A percentile compares a stretch with the other conserved stretches of the same genome.
Conservation (phyloP, 805 yeast species). For the Pichia heedii region DNA sequence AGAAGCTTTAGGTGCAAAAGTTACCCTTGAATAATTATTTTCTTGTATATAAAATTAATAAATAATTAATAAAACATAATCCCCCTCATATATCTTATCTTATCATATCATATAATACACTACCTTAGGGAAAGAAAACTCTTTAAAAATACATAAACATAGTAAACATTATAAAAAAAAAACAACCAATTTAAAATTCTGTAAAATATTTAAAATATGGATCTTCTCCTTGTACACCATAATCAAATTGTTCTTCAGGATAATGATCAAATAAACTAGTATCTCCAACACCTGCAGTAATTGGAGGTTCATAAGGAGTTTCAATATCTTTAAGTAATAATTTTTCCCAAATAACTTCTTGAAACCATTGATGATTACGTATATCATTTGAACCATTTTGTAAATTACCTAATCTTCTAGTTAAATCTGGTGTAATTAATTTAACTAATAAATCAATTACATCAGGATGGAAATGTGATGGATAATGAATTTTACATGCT, state of each 20-base stretch:
- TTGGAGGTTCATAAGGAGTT: slow-evolving; percentile 58
- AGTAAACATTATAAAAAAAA: too few species aligned
- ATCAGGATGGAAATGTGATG: slow-evolving; percentile 46
- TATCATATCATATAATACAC: too few species aligned
- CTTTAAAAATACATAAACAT: neutral
- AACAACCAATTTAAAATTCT: slow-evolving; percentile 24
- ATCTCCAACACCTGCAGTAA: slow-evolving; percentile 57
- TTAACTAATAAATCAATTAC: slow-evolving; percentile 41
- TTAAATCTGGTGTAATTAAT: slow-evolving; percentile 46
- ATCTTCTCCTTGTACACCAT: slow-evolving; percentile 59
- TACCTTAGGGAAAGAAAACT: too few species aligned
- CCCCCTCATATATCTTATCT: neutral
- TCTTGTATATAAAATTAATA: neutral
- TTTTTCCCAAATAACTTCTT: slow-evolving; percentile 54
- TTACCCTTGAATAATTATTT: slow-evolving; percentile 63
- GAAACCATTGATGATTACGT: slow-evolving; percentile 49
- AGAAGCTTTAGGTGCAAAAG: slow-evolving; percentile 94
- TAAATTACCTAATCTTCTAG: slow-evolving; percentile 48
- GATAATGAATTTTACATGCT: slow-evolving; percentile 44
- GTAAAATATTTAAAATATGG: slow-evolving; percentile 25
- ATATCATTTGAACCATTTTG: slow-evolving; percentile 51
- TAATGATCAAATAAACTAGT: slow-evolving; percentile 58
- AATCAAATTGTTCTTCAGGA: slow-evolving; percentile 76
- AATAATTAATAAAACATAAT: too few species aligned
- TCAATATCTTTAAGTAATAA: slow-evolving; percentile 47